Conservation (phyloP, 2,329 filamentous ascomycete species). For the Lachnellula hyalina region DNA sequence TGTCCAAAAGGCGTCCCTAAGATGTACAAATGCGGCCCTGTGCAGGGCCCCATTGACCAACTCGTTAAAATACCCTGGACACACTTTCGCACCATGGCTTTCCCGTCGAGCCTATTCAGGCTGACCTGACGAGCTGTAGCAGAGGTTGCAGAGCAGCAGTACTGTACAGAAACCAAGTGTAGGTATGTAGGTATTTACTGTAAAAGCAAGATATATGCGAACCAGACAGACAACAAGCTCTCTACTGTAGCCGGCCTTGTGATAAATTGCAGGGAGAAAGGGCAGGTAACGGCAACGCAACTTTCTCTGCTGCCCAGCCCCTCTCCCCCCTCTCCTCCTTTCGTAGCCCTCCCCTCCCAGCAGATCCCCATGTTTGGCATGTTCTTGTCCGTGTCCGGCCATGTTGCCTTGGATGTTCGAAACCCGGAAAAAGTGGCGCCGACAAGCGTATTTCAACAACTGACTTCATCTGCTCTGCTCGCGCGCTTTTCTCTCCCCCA, state of each 20-base stretch:
- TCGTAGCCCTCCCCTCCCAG: too few relatives aligned
- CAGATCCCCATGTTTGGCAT: not conserved
- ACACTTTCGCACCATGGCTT: not conserved
- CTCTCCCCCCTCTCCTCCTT: not conserved
- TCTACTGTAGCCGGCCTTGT: not conserved
- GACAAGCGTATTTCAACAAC: conserved; percentile 5
- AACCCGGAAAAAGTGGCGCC: conserved; percentile 9
- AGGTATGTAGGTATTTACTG: not conserved
- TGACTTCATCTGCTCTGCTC: conserved; percentile 12
- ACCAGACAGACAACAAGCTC: too few relatives aligned
- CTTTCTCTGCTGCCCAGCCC: not conserved
- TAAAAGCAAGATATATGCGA: too few relatives aligned
- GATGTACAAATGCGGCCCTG: conserved; percentile 13
- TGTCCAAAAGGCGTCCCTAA: conserved; percentile 4
- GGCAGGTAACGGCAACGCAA: not conserved
- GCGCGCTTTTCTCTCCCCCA: conserved; percentile 8
- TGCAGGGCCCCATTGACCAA: conserved; percentile 11
- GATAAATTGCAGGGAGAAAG: not conserved
- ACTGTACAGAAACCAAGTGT: not conserved
- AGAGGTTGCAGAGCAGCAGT: not conserved
- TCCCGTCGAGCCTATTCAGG: conserved; percentile 14
- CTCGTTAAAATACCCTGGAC: conserved; percentile 1
- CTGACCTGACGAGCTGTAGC: conserved; percentile 1
- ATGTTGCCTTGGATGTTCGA: not conserved
- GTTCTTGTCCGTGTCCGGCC: not conserved